phyloP scores from a whole-genome alignment of 768 basidiomycete genomes.

The Tylopilus felleus region DNA sequence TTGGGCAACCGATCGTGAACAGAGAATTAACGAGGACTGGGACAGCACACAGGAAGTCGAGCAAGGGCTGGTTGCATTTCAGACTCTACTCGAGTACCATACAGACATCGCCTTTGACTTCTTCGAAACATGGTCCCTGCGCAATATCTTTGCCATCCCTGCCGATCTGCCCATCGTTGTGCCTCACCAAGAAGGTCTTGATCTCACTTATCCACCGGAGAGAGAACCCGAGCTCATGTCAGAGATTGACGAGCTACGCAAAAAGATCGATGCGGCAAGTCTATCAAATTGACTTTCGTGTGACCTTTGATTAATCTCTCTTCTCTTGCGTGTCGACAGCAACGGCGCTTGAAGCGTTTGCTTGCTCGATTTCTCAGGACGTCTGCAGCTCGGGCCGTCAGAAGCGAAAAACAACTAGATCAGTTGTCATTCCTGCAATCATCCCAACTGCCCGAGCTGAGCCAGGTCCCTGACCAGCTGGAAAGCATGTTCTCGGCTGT shows the following conservation, averaged over 20 bases:
- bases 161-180: conserved; percentile 66
- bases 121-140: conserved; percentile 84
- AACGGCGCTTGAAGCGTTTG: conserved; percentile 60
- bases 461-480: conserved; percentile 39
- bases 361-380: conserved; percentile 50
- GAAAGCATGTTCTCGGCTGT: conserved; percentile 44
- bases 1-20: conserved; percentile 67
- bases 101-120: conserved; percentile 90
- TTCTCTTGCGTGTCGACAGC: conserved; percentile 37
- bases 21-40: conserved; percentile 44
- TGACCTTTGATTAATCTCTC: conserved; percentile 6
- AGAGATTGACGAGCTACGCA: conserved; percentile 65
- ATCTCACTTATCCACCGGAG: conserved; percentile 59
- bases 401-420: conserved; percentile 43
- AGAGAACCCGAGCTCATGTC: conserved; percentile 59
- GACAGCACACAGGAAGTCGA: conserved; percentile 69
- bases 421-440: conserved; percentile 44
- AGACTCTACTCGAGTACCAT: conserved; percentile 84
- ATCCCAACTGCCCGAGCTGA: conserved; percentile 39
- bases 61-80: conserved; percentile 80
- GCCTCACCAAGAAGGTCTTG: conserved; percentile 71
- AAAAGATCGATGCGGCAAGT: conserved; percentile 68
- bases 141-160: conserved; percentile 83
- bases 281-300: not conserved
- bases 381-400: conserved; percentile 44